Evolutionary conservation across 345 rosid species (phyloP), one percentile per base, ranked within the genome.

Genomic region (Boechera retrofracta): DNA sequence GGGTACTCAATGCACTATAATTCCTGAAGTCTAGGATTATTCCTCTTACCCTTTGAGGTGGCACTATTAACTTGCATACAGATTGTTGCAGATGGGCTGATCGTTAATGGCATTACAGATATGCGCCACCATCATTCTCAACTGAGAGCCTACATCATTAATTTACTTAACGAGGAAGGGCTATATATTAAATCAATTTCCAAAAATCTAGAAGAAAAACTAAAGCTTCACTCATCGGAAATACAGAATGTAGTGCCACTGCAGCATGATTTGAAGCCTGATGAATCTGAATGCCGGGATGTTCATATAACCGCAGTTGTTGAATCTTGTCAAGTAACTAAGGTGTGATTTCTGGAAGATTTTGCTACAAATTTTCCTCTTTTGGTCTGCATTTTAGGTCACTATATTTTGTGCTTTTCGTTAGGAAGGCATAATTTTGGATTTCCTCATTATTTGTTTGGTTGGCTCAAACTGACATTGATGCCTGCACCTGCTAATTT

Each of bases 91-190:
- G 83, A 82, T 82, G 83, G 87, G 84, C 76, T 79, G 77, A 67
- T 96, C 62, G 65, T 80, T 67, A 74, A 77, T 68, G 83, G 77
- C 65, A 72, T 93, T 80, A 58, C 70, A 63, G 87, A 83, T 58
- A 67, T 96, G 72, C 91, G 61, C 15, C 78, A 85, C 72, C 82
- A 53, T 66, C 89, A 93, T 89, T 86, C 90, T 69, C 81, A 83
- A 79, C 83, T 87, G 49, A 91, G 85, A 81, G 78, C 48, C 48
- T 71, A 87, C 60, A 78, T 96, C 69, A 73, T 75, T 79, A 69
- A 81, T 75, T 75, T 89, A 69, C 96, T 96, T 68, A 72, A 81
- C 4, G 94, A 87, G 82, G 96, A 79, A 86, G 88, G 75, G 31
- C 83, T 76, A 33, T 81, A 74, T 64, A 73, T 91, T 35, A 82